Conservation (phyloP, 2,329 filamentous ascomycete species). For the Microascus cirrosus region DNA sequence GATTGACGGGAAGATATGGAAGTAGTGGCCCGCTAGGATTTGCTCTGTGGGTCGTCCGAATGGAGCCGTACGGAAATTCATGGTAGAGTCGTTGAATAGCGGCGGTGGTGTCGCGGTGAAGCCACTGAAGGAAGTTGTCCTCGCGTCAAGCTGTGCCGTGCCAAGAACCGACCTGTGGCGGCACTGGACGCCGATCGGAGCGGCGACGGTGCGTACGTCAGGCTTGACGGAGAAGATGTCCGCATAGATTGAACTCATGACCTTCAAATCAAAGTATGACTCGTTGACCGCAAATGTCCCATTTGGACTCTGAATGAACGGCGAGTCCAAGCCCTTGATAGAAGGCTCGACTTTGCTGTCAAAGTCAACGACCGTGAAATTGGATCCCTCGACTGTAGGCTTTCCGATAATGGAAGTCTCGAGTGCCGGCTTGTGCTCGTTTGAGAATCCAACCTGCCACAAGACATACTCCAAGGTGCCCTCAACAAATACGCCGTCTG, state of each 20-base stretch:
- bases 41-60: neutral
- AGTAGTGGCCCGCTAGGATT: neutral
- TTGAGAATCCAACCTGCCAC: conserved; percentile 5
- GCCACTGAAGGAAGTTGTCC: neutral
- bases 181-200: neutral
- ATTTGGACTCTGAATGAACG: neutral
- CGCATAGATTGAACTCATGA: neutral
- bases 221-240: neutral
- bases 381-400: neutral
- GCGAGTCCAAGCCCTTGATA: neutral
- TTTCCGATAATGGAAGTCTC: neutral
- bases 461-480: conserved; percentile 4
- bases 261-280: neutral
- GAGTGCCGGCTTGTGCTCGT: neutral
- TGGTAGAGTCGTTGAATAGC: neutral
- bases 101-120: neutral
- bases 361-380: neutral
- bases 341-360: neutral
- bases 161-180: neutral
- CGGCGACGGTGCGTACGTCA: neutral
- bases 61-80: neutral
- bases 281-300: neutral
- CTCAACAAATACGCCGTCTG: neutral
- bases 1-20: neutral
- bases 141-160: neutral